These are phyloP conservation scores for Magnaporthales sp. DNA, from an alignment of 2,329 filamentous ascomycete species.

Conservation along the genomic window DNA sequence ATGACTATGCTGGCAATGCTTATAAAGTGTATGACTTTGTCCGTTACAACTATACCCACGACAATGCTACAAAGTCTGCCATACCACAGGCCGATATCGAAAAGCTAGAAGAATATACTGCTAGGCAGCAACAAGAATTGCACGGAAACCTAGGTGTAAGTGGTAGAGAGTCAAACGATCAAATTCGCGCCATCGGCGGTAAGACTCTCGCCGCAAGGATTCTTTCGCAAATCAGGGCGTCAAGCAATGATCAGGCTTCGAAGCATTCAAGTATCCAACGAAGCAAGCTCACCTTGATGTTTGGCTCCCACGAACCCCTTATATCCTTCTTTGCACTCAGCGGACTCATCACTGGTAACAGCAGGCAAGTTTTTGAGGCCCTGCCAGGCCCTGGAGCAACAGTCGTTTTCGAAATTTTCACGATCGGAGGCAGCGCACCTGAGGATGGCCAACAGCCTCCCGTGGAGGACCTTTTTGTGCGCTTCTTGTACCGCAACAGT, in stretches of 20 bases:
- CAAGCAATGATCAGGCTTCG: neutral
- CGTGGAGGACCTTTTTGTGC: slow-evolving; percentile 35
- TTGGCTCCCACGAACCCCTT: slow-evolving; percentile 46
- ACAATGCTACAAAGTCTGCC: slow-evolving; percentile 27
- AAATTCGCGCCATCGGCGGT: slow-evolving; percentile 42
- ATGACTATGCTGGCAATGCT: slow-evolving; percentile 38
- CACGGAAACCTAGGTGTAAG: slow-evolving; percentile 53
- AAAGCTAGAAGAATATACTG: slow-evolving; percentile 55
- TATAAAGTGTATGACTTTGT: slow-evolving; percentile 47
- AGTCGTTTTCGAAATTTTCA: slow-evolving; percentile 64
- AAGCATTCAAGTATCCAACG: slow-evolving; percentile 26
- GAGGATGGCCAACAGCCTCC: slow-evolving; percentile 17
- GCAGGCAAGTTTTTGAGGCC: slow-evolving; percentile 38
- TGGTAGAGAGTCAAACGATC: slow-evolving; percentile 24
- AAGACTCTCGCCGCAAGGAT: slow-evolving; percentile 40
- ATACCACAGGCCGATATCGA: slow-evolving; percentile 35
- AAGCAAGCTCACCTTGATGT: slow-evolving; percentile 42
- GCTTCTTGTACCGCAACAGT: slow-evolving; percentile 48
- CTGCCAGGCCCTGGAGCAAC: slow-evolving; percentile 62
- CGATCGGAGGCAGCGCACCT: slow-evolving; percentile 21
- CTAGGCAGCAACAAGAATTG: slow-evolving; percentile 52
- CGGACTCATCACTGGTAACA: slow-evolving; percentile 36
- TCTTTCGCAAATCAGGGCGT: slow-evolving; percentile 29
- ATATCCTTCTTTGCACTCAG: slow-evolving; percentile 45
- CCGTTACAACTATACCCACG: slow-evolving; percentile 43